Conservation (phyloP, 2,329 filamentous ascomycete species). For the Colletotrichum nymphaeae region DNA sequence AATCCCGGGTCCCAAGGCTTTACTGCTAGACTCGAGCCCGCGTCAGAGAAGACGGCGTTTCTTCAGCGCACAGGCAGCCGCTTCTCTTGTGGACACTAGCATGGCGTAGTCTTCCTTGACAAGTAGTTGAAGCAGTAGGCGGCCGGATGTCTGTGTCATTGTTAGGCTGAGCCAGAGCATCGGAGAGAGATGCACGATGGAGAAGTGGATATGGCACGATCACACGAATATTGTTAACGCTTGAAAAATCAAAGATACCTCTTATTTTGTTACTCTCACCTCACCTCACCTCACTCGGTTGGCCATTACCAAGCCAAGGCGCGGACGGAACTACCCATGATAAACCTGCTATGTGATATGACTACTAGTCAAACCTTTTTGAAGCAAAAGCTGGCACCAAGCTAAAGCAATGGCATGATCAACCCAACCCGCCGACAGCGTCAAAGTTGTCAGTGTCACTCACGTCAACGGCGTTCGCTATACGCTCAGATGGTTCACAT, state of each 20-base stretch:
- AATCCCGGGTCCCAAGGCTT: background rate
- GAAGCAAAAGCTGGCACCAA: background rate
- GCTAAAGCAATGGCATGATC: background rate
- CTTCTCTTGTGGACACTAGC: background rate
- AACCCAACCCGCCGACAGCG: background rate
- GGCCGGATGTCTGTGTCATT: background rate
- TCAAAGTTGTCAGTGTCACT: constrained; percentile 1
- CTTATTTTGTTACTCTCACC: background rate
- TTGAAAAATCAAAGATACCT: background rate
- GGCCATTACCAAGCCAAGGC: background rate
- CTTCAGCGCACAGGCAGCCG: constrained; percentile 1
- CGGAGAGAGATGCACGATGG: background rate
- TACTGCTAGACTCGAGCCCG: background rate
- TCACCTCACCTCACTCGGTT: background rate
- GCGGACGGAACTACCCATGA: background rate
- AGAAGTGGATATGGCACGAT: background rate
- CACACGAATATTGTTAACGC: background rate
- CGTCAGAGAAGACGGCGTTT: background rate
- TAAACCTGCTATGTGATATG: background rate
- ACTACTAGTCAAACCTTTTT: background rate
- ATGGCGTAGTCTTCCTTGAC: background rate
- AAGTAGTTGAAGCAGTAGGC: background rate
- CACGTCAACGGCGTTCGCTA: background rate
- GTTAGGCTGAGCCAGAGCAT: background rate
- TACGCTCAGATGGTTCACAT: background rate